Percentiles rank a stretch among this genome's conserved stretches.
These are phyloP conservation scores for Herpetomonas samuelpessoai DNA, from an alignment of 208 protist species.

Conservation along the genomic window DNA sequence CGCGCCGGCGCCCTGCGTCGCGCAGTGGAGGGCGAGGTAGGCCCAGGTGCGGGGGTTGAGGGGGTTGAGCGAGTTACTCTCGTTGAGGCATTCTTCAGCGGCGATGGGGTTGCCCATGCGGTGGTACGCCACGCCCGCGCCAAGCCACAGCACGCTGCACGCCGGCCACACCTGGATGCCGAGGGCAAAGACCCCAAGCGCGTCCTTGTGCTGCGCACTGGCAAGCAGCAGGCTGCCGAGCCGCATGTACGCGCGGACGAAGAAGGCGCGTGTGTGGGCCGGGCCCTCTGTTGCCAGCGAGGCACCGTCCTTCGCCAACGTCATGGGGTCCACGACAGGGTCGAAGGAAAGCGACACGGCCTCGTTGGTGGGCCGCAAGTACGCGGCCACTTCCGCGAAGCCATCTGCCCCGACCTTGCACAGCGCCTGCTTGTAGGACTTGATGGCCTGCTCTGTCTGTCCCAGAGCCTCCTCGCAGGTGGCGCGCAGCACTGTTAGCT, in stretches of 20 bases:
- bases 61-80: conserved; percentile 86
- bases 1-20: conserved; percentile 32
- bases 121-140: conserved; percentile 84
- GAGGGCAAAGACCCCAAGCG: conserved; percentile 69
- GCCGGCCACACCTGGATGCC: conserved; percentile 67
- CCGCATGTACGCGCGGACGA: conserved; percentile 42
- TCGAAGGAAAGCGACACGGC: background rate
- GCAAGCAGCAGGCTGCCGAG: conserved; percentile 80
- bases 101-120: conserved; percentile 48
- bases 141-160: conserved; percentile 83
- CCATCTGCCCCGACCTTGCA: conserved; percentile 15
- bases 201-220: conserved; percentile 66
- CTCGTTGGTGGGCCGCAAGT: background rate
- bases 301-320: background rate
- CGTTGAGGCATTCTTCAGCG: conserved; percentile 86
- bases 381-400: background rate
- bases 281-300: background rate
- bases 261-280: background rate
- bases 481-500: conserved; percentile 56
- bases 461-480: conserved; percentile 58
- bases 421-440: conserved; percentile 55
- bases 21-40: conserved; percentile 69
- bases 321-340: background rate
- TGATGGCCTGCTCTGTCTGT: conserved; percentile 39
- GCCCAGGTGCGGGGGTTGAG: conserved; percentile 86